Conservation (phyloP, 1,139 yeast species). For the Suhomyces maxii region DNA sequence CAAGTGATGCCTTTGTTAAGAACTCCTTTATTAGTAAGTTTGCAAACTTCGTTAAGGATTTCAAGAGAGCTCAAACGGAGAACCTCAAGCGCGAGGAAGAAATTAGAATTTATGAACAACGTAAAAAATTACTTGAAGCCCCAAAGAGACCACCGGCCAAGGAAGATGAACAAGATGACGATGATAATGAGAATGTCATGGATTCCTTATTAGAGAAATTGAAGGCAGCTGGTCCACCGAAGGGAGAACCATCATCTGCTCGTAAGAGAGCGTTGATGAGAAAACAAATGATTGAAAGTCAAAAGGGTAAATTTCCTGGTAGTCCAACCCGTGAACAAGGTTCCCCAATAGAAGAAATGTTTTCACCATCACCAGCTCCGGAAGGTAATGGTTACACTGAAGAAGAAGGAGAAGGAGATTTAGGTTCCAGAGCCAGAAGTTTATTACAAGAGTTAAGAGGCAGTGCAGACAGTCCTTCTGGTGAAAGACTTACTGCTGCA, state of each 20-base stretch:
- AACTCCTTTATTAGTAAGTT: conserved; percentile 73
- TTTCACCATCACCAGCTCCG: conserved; percentile 3
- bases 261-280: conserved; percentile 80
- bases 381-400: conserved; percentile 8
- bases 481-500: conserved; percentile 30
- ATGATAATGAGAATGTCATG: conserved; percentile 58
- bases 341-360: conserved; percentile 8
- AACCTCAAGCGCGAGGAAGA: conserved; percentile 82
- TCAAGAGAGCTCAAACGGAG: conserved; percentile 73
- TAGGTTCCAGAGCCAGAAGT: conserved; percentile 61
- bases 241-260: conserved; percentile 77
- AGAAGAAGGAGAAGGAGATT: conserved; percentile 31
- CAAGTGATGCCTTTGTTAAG: conserved; percentile 64
- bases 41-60: conserved; percentile 69
- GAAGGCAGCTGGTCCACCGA: conserved; percentile 70
- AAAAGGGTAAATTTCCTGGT: conserved; percentile 15
- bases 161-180: conserved; percentile 22
- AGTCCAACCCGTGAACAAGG: conserved; percentile 10
- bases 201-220: conserved; percentile 71
- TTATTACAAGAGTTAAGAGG: conserved; percentile 59
- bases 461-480: conserved; percentile 23
- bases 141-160: conserved; percentile 27
- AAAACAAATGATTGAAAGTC: conserved; percentile 50
- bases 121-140: conserved; percentile 63
- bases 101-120: conserved; percentile 67